Evolutionary conservation across 768 basidiomycete species (phyloP).

Genomic region (Kwoniella dendrophila): DNA sequence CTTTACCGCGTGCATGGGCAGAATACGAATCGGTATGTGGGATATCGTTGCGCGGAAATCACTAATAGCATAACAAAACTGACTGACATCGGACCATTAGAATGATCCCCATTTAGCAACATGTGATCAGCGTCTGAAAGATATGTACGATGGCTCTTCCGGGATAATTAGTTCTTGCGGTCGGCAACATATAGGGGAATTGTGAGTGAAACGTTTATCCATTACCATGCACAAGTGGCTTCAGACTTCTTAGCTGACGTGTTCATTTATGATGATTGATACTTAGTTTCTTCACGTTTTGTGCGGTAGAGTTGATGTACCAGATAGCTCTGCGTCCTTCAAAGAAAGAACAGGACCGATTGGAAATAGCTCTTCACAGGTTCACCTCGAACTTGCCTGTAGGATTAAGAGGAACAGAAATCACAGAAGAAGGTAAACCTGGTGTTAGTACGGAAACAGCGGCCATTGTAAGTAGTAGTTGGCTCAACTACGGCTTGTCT

Average conservation of each 20-base stretch:
- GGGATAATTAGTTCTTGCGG: neutral
- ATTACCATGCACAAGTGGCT: neutral
- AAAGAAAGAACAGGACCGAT: neutral
- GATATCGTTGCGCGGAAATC: neutral
- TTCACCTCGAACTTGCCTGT: constrained; percentile 1
- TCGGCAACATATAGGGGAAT: constrained; percentile 5
- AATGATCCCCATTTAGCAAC: constrained; percentile 14
- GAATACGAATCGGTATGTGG: constrained; percentile 30
- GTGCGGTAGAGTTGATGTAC: constrained; percentile 20
- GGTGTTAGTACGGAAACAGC: constrained; percentile 6
- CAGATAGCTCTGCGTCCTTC: neutral
- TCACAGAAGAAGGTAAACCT: constrained; percentile 2
- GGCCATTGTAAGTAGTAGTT: constrained; percentile 15
- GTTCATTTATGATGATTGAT: too few species aligned
- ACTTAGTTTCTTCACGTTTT: constrained; percentile 5
- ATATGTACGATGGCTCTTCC: neutral
- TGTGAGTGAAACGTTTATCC: neutral
- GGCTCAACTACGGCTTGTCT: neutral
- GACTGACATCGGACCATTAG: constrained; percentile 3
- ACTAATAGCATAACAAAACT: neutral
- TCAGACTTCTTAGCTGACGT: neutral
- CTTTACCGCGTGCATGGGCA: constrained; percentile 27
- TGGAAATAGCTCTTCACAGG: neutral
- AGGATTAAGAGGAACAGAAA: constrained; percentile 3
- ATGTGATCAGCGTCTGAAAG: constrained; percentile 12